These are phyloP conservation scores for Thelephora aurantiotincta DNA, from an alignment of 768 basidiomycete genomes.

Conservation along the genomic window DNA sequence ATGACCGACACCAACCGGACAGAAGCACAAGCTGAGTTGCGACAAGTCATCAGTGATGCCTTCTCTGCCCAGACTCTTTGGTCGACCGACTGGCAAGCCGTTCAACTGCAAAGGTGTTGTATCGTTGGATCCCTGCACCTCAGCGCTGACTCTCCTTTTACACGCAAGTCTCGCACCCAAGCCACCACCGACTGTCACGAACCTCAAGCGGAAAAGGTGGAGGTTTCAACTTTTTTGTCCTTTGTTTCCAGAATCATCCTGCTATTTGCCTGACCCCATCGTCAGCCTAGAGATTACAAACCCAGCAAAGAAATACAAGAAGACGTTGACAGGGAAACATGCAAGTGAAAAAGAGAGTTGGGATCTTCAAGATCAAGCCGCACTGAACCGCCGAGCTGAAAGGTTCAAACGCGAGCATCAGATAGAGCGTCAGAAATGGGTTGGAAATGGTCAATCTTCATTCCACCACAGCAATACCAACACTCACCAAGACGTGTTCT, in stretches of 20 bases:
- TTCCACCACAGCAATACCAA: conserved; percentile 31
- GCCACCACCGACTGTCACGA: conserved; percentile 33
- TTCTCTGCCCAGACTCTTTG: conserved; percentile 73
- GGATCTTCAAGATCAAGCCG: conserved; percentile 52
- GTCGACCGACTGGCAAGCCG: conserved; percentile 88
- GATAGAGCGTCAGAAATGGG: conserved; percentile 56
- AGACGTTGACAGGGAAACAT: conserved; percentile 24
- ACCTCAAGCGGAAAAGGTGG: conserved; percentile 62
- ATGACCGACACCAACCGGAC: conserved; percentile 79
- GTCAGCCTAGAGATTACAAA: conserved; percentile 23
- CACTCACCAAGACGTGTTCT: conserved; percentile 31
- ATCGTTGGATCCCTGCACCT: neutral
- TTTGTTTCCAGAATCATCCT: neutral
- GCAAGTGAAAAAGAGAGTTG: conserved; percentile 14
- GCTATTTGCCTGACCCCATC: neutral
- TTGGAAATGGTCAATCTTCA: conserved; percentile 18
- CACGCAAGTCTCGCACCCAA: conserved; percentile 42
- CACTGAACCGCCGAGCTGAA: conserved; percentile 64
- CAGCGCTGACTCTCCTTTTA: neutral
- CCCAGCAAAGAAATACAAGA: conserved; percentile 45
- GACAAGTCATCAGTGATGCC: conserved; percentile 92
- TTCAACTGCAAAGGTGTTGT: conserved; percentile 74
- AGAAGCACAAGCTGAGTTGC: conserved; percentile 88
- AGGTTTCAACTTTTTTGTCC: conserved; percentile 6
- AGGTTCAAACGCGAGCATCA: conserved; percentile 89